These are phyloP conservation scores for Viola odorata DNA, from an alignment of 345 rosid species.

Conservation along the genomic window DNA sequence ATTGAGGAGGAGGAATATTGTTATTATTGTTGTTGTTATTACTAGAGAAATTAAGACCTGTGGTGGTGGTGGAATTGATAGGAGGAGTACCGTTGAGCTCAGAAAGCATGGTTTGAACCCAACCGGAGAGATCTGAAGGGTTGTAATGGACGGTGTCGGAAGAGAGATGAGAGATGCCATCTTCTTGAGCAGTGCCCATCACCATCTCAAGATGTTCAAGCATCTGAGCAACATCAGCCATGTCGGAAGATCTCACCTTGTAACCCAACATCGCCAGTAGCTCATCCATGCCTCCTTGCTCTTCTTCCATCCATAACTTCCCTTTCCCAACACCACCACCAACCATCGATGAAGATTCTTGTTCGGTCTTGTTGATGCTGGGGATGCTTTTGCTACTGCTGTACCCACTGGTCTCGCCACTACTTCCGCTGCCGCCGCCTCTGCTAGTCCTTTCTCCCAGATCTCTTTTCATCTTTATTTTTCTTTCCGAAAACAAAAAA, in stretches of 20 bases:
- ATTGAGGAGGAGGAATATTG: neutral
- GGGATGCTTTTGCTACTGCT: slow-evolving; percentile 7
- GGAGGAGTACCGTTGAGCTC: slow-evolving; percentile 17
- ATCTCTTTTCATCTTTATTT: slow-evolving; percentile 51
- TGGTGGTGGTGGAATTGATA: neutral
- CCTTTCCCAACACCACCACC: slow-evolving; percentile 27
- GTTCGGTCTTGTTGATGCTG: slow-evolving; percentile 7
- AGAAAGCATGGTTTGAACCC: slow-evolving; percentile 30
- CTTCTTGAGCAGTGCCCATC: slow-evolving; percentile 21
- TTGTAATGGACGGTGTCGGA: slow-evolving; percentile 29
- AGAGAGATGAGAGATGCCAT: slow-evolving; percentile 19
- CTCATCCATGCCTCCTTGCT: slow-evolving; percentile 36
- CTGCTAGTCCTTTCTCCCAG: slow-evolving; percentile 29
- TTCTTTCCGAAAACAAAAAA: neutral
- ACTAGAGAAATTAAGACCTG: slow-evolving; percentile 9
- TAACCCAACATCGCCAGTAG: slow-evolving; percentile 27
- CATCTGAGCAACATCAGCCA: slow-evolving; percentile 31
- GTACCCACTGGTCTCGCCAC: neutral
- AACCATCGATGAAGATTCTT: slow-evolving; percentile 29
- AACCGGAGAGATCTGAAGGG: slow-evolving; percentile 30
- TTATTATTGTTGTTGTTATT: slow-evolving; percentile 5
- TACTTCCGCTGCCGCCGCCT: no score
- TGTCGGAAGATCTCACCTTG: slow-evolving; percentile 27
- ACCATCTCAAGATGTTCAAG: slow-evolving; percentile 35
- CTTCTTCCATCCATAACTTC: slow-evolving; percentile 35